A percentile compares a stretch with the other conserved stretches of the same genome.
Conservation (phyloP, 176 grass and related monocot species). For the Oryza punctata region DNA sequence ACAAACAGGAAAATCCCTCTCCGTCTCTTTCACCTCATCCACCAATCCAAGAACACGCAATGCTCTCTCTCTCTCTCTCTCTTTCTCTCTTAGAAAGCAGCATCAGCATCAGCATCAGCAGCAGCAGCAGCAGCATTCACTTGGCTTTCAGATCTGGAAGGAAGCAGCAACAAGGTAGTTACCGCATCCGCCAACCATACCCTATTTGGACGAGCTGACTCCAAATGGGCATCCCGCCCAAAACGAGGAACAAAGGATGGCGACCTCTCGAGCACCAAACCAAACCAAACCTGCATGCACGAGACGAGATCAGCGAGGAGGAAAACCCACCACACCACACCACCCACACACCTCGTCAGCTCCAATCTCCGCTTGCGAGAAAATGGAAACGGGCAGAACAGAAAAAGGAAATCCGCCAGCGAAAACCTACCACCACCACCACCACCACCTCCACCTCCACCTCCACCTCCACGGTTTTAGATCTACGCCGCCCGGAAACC, state of each 20-base stretch:
- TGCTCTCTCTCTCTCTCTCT: too few relatives aligned
- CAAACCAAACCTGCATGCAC: slow-evolving; percentile 25
- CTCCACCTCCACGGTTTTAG: slow-evolving; percentile 18
- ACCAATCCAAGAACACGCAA: neutral
- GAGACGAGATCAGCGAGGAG: neutral
- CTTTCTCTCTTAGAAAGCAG: too few relatives aligned
- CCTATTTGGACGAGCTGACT: slow-evolving; percentile 29
- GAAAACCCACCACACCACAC: too few relatives aligned
- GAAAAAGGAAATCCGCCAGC: neutral
- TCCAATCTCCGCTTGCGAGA: neutral
- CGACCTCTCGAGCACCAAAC: slow-evolving; percentile 15
- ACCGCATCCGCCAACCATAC: slow-evolving; percentile 26
- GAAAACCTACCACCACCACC: slow-evolving; percentile 18
- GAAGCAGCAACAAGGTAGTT: neutral
- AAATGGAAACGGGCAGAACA: neutral
- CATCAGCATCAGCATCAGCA: neutral
- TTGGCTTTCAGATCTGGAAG: slow-evolving; percentile 40
- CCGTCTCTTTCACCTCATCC: slow-evolving; percentile 8
- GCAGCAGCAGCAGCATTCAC: neutral
- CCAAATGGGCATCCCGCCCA: slow-evolving; percentile 14
- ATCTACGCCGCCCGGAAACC: slow-evolving; percentile 29
- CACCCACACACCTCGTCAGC: neutral
- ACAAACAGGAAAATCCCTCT: neutral
- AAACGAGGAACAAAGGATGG: slow-evolving; percentile 25
- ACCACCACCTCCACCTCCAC: slow-evolving; percentile 14